phyloP scores from a whole-genome alignment of 129 eudicot species.

The Lactuca sativa region DNA sequence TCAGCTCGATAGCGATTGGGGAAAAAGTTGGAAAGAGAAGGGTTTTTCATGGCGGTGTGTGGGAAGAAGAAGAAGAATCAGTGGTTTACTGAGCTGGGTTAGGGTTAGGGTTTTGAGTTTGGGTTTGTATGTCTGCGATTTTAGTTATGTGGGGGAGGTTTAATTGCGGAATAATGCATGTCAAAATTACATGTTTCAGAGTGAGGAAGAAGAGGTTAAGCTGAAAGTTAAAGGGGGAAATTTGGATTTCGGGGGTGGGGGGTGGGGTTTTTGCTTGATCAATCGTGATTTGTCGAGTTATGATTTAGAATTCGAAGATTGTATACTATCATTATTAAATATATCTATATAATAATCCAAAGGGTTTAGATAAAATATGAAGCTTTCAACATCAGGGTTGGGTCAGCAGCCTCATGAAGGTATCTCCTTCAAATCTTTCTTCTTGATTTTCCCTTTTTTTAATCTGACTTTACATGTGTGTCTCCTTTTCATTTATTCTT shows the following conservation, averaged over 20 bases:
- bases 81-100: constrained; percentile 41
- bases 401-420: constrained; percentile 97
- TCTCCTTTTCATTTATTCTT: constrained; percentile 31
- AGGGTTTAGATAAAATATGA: constrained; percentile 54
- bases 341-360: constrained; percentile 20
- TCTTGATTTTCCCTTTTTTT: constrained; percentile 21
- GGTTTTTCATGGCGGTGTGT: constrained; percentile 34
- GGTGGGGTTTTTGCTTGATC: constrained; percentile 1
- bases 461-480: constrained; percentile 32
- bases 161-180: constrained; percentile 33
- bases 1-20: constrained; percentile 57
- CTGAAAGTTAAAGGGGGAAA: constrained; percentile 9
- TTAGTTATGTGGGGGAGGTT: constrained; percentile 9
- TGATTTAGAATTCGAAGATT: constrained; percentile 28
- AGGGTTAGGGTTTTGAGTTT: constrained; percentile 20
- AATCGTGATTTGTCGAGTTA: background rate
- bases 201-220: constrained; percentile 24
- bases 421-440: constrained; percentile 41
- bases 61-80: constrained; percentile 8
- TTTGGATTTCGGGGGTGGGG: constrained; percentile 24
- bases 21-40: constrained; percentile 15
- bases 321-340: constrained; percentile 1
- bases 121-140: background rate
- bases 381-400: constrained; percentile 99
- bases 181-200: constrained; percentile 8